phyloP scores from a whole-genome alignment of 345 rosid genomes.

The Pugionium cornutum region DNA sequence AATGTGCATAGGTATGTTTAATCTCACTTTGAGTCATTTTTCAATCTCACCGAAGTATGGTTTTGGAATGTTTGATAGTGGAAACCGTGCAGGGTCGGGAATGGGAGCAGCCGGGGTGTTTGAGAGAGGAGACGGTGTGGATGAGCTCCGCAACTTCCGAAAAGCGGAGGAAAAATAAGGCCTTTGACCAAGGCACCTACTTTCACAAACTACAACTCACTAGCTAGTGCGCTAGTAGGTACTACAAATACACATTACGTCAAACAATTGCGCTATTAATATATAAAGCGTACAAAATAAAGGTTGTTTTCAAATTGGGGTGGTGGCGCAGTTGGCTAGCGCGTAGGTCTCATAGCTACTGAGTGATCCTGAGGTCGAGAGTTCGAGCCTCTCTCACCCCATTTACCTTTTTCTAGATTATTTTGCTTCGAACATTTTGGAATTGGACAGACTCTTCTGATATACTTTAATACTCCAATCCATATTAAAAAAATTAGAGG shows the following conservation, averaged over 20 bases:
- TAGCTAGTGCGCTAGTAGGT: not conserved
- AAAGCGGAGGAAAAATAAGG: slow-evolving; percentile 36
- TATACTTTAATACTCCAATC: too few relatives aligned
- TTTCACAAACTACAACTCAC: slow-evolving; percentile 8
- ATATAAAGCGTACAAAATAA: too few relatives aligned
- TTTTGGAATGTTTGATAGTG: slow-evolving; percentile 6
- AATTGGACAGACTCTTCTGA: too few relatives aligned
- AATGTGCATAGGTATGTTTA: slow-evolving; percentile 57
- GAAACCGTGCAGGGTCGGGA: slow-evolving; percentile 66
- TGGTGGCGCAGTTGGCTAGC: slow-evolving; percentile 99
- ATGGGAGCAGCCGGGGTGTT: slow-evolving; percentile 98
- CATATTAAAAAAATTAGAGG: too few relatives aligned
- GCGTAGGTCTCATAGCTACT: slow-evolving; percentile 91
- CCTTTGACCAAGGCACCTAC: slow-evolving; percentile 8
- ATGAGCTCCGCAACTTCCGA: slow-evolving; percentile 61
- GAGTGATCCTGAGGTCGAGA: slow-evolving; percentile 98
- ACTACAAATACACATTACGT: not conserved
- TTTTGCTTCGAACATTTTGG: not conserved
- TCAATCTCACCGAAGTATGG: slow-evolving; percentile 11
- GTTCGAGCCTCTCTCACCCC: slow-evolving; percentile 97
- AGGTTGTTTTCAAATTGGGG: slow-evolving; percentile 38
- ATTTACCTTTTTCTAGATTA: slow-evolving; percentile 5
- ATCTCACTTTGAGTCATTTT: not conserved
- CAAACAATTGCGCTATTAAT: not conserved
- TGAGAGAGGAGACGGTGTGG: slow-evolving; percentile 70